Conservation (phyloP, 2,329 filamentous ascomycete species). For the Colletotrichum tropicale region DNA sequence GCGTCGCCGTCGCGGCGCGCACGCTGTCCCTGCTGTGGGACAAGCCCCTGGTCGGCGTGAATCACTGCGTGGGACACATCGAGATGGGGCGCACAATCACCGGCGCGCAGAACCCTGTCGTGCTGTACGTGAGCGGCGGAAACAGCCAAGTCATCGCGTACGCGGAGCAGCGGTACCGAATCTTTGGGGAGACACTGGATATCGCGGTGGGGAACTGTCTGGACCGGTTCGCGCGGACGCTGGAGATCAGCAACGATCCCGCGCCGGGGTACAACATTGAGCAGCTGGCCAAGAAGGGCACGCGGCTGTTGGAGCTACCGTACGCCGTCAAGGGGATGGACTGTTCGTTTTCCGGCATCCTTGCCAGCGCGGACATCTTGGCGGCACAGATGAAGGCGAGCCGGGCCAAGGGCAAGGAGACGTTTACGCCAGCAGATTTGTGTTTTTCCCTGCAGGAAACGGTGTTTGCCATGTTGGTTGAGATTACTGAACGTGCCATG, state of each 20-base stretch:
- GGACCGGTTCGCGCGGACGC: conserved; percentile 90
- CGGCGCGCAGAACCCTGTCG: conserved; percentile 87
- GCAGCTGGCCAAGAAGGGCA: conserved; percentile 80
- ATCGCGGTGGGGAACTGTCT: conserved; percentile 98
- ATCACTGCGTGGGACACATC: conserved; percentile 98
- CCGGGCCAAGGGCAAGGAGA: conserved; percentile 54
- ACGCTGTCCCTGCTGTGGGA: conserved; percentile 84
- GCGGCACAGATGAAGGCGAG: conserved; percentile 67
- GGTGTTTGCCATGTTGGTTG: conserved; percentile 94
- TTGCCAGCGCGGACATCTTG: conserved; percentile 81
- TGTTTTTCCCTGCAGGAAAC: conserved; percentile 97
- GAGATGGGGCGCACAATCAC: conserved; percentile 98
- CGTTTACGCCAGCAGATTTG: conserved; percentile 80
- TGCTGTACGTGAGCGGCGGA: conserved; percentile 92
- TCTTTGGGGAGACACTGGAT: conserved; percentile 97
- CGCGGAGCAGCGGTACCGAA: conserved; percentile 90
- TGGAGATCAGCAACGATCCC: conserved; percentile 92
- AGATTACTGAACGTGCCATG: conserved; percentile 98
- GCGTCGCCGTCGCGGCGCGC: conserved; percentile 84
- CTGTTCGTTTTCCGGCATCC: conserved; percentile 91
- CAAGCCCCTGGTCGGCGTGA: conserved; percentile 90
- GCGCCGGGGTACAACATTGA: conserved; percentile 98
- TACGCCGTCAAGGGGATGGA: conserved; percentile 99
- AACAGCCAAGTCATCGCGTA: conserved; percentile 99
- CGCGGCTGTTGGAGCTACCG: conserved; percentile 81